These are phyloP conservation scores for Alternaria angustiovoidea DNA, from an alignment of 2,329 filamentous ascomycete genomes.

Conservation along the genomic window DNA sequence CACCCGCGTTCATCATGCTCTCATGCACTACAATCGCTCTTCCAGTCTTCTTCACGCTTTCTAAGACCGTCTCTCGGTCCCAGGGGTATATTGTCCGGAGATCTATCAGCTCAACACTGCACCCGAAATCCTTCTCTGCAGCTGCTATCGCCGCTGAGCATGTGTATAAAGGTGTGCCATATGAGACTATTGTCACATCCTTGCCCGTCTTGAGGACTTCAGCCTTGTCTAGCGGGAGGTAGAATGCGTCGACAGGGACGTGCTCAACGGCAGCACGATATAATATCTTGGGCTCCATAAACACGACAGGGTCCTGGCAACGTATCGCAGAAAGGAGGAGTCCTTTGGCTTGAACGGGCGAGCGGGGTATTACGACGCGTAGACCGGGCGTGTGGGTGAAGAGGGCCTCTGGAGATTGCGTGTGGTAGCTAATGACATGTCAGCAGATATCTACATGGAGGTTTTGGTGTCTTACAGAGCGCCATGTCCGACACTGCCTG, in stretches of 20 bases:
- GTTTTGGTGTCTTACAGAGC: conserved; percentile 63
- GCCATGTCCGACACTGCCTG: conserved; percentile 87
- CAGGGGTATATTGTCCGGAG: conserved; percentile 89
- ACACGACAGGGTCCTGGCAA: conserved; percentile 85
- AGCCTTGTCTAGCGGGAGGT: conserved; percentile 84
- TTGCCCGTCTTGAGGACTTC: conserved; percentile 82
- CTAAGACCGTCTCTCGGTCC: conserved; percentile 81
- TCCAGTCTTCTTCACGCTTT: conserved; percentile 87
- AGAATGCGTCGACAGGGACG: conserved; percentile 81
- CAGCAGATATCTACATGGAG: conserved; percentile 5
- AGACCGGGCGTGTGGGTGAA: conserved; percentile 90
- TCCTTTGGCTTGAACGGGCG: conserved; percentile 87
- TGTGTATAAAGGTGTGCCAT: conserved; percentile 87
- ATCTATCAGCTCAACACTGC: conserved; percentile 86
- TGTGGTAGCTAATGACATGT: conserved; percentile 69
- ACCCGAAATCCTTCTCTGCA: conserved; percentile 76
- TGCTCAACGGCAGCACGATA: conserved; percentile 93
- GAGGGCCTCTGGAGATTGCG: conserved; percentile 85
- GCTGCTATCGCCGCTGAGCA: conserved; percentile 79
- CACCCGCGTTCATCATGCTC: conserved; percentile 87
- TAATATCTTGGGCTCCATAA: conserved; percentile 93
- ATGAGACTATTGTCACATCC: conserved; percentile 84
- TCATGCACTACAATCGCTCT: conserved; percentile 89
- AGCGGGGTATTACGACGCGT: conserved; percentile 84
- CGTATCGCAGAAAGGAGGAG: conserved; percentile 78